phyloP scores from a whole-genome alignment of 2,329 filamentous ascomycete species.

The Fonsecaea pedrosoi region DNA sequence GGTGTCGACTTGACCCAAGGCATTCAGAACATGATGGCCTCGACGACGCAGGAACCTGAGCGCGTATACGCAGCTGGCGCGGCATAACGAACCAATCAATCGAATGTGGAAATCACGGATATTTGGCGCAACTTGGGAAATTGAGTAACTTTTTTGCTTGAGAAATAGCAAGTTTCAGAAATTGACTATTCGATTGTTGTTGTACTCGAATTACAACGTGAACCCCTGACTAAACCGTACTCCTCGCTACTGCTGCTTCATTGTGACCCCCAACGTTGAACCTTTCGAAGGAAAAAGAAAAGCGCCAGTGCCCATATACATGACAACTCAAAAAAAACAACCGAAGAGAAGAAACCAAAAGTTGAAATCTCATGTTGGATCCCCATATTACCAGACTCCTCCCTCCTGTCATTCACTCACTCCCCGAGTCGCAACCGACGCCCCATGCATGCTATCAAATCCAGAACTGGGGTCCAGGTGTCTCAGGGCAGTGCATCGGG shows the following conservation, averaged over 20 bases:
- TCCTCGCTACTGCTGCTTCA: slow-evolving; percentile 13
- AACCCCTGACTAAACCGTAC: not conserved
- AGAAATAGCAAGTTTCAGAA: not conserved
- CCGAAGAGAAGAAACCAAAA: no score
- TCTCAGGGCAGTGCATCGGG: not conserved
- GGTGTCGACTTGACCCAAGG: slow-evolving; percentile 77
- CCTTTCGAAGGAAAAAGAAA: not conserved
- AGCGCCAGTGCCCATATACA: not conserved
- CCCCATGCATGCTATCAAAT: no score
- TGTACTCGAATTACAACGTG: not conserved
- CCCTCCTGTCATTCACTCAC: no score
- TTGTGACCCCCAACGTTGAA: not conserved
- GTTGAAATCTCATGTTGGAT: no score
- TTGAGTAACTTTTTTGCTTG: not conserved
- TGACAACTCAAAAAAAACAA: not conserved
- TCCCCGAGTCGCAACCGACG: no score
- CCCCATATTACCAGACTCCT: no score
- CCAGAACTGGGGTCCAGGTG: not conserved
- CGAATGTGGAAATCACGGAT: not conserved
- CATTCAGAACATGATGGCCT: slow-evolving; percentile 50
- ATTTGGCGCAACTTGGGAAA: slow-evolving; percentile 2
- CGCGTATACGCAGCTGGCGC: slow-evolving; percentile 39
- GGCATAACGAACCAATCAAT: slow-evolving; percentile 28
- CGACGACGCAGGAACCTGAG: slow-evolving; percentile 32
- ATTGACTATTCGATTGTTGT: slow-evolving; percentile 3